Base-by-base conservation (phyloP, 306 rosid species). In the Adenanthera pavonina region DNA sequence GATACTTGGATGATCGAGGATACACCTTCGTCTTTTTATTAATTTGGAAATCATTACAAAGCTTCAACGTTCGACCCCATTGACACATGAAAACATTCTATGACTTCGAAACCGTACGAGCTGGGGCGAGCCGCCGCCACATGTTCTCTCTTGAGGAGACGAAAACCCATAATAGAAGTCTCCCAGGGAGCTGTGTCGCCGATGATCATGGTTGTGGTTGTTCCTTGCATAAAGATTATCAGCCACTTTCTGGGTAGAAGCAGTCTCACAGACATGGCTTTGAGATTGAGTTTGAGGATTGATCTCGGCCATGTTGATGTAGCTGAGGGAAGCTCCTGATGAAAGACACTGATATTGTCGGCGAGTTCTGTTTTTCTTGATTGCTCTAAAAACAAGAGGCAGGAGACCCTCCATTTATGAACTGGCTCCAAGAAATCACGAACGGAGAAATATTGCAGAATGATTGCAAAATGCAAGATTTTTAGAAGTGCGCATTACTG, bases 401-500 rank as follows among this genome's bases (percentile, higher is more conserved):
- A 87, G 62, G 64, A 87, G 84, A 78, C 90, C 90, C 77, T 87
- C 90, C 90, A 87, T 86, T 44, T 60, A 4, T 57, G 11, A 71
- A 19, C 35, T 10, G 1, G 10, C 12, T 14, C 46, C 4, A 41
- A 12, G 38, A 17, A 64, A 15, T 4, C 43, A 13, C n/a, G 0
- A 34, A 13, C 13, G 13, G 47, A 17, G 68, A 34, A 34, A 80
- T 52, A 30, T 16, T 14, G 9, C 25, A 14, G 59, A 47, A n/a
- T 5, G 41, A 57, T 8, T 61, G 34, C 43, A 13, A 61, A 77
- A 49, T 43, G 72, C 51, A 35, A 64, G 66, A 20, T n/a, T 15
- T 72, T 12, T 40, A 49, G 49, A 43, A 51, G 43, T 1, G 5
- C 7, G 59, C 0, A 19, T 72, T 36, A 16, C 7, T 57, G 86